Evolutionary conservation across 1,284 basidiomycete species (phyloP).

Genomic region (Exobasidium cylindrosporum): DNA sequence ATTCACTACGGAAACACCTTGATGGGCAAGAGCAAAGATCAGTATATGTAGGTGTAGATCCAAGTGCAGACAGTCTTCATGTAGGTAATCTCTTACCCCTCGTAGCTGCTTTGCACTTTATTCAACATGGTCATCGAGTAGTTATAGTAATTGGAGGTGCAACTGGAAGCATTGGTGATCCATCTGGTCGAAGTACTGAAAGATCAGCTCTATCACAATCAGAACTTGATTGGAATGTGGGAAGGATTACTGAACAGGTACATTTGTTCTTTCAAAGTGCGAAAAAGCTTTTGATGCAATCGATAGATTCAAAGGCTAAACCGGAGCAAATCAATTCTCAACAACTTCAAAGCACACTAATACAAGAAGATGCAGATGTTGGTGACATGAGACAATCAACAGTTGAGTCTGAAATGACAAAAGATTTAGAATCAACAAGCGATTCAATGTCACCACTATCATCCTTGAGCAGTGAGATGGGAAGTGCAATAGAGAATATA

Average conservation of each 20-base stretch:
- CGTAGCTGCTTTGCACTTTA: slow-evolving; percentile 81
- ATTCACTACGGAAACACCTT: slow-evolving; percentile 11
- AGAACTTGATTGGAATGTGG: slow-evolving; percentile 69
- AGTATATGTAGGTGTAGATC: slow-evolving; percentile 88
- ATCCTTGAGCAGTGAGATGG: neutral
- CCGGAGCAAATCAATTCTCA: slow-evolving; percentile 1
- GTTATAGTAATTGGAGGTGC: slow-evolving; percentile 90
- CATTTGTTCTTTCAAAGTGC: slow-evolving; percentile 71
- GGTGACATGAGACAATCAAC: neutral
- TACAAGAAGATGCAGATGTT: neutral
- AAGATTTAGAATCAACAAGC: neutral
- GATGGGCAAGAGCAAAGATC: slow-evolving; percentile 51
- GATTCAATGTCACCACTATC: neutral
- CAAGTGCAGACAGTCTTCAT: slow-evolving; percentile 82
- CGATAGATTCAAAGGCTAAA: slow-evolving; percentile 25
- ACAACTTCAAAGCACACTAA: neutral
- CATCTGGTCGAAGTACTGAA: slow-evolving; percentile 82
- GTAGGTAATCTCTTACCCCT: slow-evolving; percentile 90
- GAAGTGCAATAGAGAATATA: neutral
- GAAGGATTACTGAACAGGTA: slow-evolving; percentile 67
- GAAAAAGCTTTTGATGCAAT: slow-evolving; percentile 38
- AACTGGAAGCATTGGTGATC: slow-evolving; percentile 94
- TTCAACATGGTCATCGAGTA: slow-evolving; percentile 72
- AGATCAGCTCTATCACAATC: slow-evolving; percentile 67
- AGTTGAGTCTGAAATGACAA: neutral